Conservation (phyloP, 305 asterid species). For the Euphrasia arctica region DNA sequence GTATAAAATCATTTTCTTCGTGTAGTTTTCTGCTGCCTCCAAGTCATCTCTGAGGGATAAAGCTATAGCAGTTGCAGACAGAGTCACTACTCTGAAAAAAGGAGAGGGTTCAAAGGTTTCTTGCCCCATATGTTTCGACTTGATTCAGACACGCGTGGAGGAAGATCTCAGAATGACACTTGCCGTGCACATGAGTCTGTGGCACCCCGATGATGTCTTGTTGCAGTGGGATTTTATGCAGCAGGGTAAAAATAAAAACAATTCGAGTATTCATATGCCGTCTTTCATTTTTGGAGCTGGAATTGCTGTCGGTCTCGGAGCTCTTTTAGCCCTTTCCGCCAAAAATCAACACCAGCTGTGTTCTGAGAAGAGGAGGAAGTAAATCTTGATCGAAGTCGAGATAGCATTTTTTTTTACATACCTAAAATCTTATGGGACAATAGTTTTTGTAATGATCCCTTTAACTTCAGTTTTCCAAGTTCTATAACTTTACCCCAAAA, state of each 20-base stretch:
- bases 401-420: too few species aligned
- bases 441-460: too few species aligned
- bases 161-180: slow-evolving; percentile 61
- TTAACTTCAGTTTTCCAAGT: too few species aligned
- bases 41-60: slow-evolving; percentile 51
- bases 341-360: slow-evolving; percentile 33
- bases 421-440: too few species aligned
- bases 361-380: slow-evolving; percentile 30
- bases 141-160: slow-evolving; percentile 34
- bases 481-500: too few species aligned
- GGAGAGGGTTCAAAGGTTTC: slow-evolving; percentile 44
- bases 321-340: slow-evolving; percentile 41
- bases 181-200: slow-evolving; percentile 79
- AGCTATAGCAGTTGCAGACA: slow-evolving; percentile 69
- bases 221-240: slow-evolving; percentile 80
- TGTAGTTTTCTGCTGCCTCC: slow-evolving; percentile 42
- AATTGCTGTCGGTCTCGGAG: slow-evolving; percentile 57
- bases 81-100: slow-evolving; percentile 49
- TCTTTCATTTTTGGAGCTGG: slow-evolving; percentile 66
- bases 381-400: slow-evolving; percentile 18
- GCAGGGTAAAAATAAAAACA: slow-evolving; percentile 40
- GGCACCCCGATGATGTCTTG: slow-evolving; percentile 82
- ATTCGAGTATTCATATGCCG: slow-evolving; percentile 52
- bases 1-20: slow-evolving; percentile 13
- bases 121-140: slow-evolving; percentile 70